Conservation (phyloP, 371 early-diverging fungal genomes). For the Saksenaea oblongispora region DNA sequence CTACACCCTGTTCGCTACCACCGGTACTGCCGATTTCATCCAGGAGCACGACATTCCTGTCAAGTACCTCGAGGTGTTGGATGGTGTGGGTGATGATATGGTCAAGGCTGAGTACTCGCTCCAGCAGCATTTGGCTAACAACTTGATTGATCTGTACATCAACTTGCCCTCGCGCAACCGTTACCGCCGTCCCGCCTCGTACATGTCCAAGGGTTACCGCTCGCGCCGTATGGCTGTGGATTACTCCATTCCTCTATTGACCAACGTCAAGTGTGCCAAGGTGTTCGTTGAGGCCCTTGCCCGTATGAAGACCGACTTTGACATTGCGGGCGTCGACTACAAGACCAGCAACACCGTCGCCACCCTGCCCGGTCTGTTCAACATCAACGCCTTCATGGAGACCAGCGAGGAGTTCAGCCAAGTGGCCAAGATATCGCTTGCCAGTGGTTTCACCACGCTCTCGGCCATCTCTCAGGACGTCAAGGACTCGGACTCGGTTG, state of each 20-base stretch:
- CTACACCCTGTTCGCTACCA: conserved; percentile 89
- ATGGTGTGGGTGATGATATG: conserved; percentile 50
- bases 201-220: conserved; percentile 93
- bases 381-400: conserved; percentile 70
- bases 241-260: conserved; percentile 93
- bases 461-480: conserved; percentile 59
- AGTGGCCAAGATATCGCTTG: conserved; percentile 73
- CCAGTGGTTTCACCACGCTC: conserved; percentile 86
- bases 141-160: conserved; percentile 96
- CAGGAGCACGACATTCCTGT: conserved; percentile 90
- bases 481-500: conserved; percentile 55
- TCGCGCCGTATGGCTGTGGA: conserved; percentile 97
- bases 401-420: conserved; percentile 54
- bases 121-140: conserved; percentile 92
- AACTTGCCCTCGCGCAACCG: conserved; percentile 95
- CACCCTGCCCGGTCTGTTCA: conserved; percentile 87
- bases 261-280: conserved; percentile 97
- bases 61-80: conserved; percentile 83
- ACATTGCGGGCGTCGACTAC: conserved; percentile 82
- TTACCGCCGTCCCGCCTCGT: conserved; percentile 94
- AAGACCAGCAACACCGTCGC: conserved; percentile 84
- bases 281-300: conserved; percentile 93
- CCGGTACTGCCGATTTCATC: conserved; percentile 95
- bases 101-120: conserved; percentile 90
- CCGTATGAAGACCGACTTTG: conserved; percentile 68